Conservation (phyloP, 192 early-diverging fungal genomes). For the Coemansia sp. region DNA sequence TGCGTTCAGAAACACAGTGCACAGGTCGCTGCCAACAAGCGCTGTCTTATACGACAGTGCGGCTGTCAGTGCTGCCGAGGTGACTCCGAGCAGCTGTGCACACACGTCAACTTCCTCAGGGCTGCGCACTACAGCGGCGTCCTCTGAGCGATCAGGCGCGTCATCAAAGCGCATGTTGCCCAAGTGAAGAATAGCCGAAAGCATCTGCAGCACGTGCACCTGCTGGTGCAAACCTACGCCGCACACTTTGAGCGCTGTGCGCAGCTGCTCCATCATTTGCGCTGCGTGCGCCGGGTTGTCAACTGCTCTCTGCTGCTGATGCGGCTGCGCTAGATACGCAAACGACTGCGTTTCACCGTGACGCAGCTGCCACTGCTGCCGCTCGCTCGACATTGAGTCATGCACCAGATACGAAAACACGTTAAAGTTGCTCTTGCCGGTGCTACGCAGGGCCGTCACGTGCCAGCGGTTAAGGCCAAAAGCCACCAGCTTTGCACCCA, state of each 20-base stretch:
- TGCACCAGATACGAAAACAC: constrained; percentile 83
- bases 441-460: constrained; percentile 52
- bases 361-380: constrained; percentile 58
- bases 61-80: no score
- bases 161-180: constrained; percentile 88
- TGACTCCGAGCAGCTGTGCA: no score
- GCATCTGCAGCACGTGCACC: constrained; percentile 72
- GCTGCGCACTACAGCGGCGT: no score
- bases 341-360: constrained; percentile 54
- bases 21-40: no score
- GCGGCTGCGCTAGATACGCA: constrained; percentile 48
- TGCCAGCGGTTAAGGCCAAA: constrained; percentile 63
- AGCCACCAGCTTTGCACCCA: constrained; percentile 77
- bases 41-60: no score
- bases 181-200: no score
- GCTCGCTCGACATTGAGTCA: constrained; percentile 74
- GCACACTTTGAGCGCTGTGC: constrained; percentile 58
- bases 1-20: no score
- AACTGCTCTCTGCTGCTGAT: constrained; percentile 27
- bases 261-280: constrained; percentile 61
- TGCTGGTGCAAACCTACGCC: constrained; percentile 67
- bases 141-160: no score
- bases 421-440: constrained; percentile 62
- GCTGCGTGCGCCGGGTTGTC: constrained; percentile 34
- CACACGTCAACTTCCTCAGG: no score